These are phyloP conservation scores for Botrytis squamosa DNA, from an alignment of 2,329 filamentous ascomycete genomes.

Conservation along the genomic window DNA sequence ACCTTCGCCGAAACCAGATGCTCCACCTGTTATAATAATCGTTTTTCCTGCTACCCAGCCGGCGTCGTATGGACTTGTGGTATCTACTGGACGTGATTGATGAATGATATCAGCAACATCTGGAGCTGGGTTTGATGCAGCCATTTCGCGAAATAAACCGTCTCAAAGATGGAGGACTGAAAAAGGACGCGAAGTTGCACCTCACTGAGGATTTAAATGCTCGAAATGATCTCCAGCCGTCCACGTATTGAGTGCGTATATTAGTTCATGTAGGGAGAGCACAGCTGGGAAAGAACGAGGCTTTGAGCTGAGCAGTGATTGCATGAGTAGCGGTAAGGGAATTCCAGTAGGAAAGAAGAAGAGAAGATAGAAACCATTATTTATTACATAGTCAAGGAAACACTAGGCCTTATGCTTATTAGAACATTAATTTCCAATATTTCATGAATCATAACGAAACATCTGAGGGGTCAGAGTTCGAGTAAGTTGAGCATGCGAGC, in stretches of 20 bases:
- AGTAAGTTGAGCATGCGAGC: not conserved
- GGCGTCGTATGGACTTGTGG: slow-evolving; percentile 45
- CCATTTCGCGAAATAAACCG: not conserved
- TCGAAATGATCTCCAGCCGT: not conserved
- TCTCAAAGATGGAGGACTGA: not conserved
- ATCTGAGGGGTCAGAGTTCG: not conserved
- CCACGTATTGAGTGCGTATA: not conserved
- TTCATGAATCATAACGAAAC: not conserved
- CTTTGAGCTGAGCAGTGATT: not conserved
- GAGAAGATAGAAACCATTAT: not conserved
- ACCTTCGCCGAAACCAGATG: slow-evolving; percentile 58
- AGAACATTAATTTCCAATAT: not conserved
- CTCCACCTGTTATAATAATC: slow-evolving; percentile 63
- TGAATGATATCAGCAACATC: slow-evolving; percentile 28
- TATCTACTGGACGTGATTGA: slow-evolving; percentile 46
- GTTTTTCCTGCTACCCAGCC: slow-evolving; percentile 52
- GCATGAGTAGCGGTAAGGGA: not conserved
- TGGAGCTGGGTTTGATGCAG: not conserved
- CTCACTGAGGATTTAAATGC: not conserved
- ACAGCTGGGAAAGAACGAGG: not conserved
- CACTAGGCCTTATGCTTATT: not conserved
- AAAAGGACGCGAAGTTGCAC: not conserved
- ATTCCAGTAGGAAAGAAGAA: not conserved
- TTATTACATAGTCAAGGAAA: not conserved
- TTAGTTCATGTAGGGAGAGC: not conserved